Percentiles rank a stretch among this genome's conserved stretches.
These are phyloP conservation scores for Paramarasmius palmivorus DNA, from an alignment of 1,284 basidiomycete species.

Conservation along the genomic window DNA sequence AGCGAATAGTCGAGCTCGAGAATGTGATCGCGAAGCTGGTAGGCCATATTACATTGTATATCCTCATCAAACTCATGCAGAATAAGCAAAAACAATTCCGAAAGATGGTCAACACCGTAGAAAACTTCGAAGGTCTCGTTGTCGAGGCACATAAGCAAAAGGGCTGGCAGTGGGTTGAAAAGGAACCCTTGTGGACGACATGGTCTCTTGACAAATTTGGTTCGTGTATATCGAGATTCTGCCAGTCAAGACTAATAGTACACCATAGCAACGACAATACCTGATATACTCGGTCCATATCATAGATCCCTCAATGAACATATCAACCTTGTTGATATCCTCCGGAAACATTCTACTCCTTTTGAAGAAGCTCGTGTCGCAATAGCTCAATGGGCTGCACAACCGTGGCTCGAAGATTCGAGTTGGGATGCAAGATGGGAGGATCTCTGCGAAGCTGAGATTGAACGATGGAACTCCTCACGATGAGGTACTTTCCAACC, in stretches of 20 bases:
- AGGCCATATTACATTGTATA: constrained; percentile 20
- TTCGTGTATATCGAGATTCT: constrained; percentile 21
- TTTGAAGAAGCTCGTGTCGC: constrained; percentile 67
- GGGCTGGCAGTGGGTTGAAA: constrained; percentile 64
- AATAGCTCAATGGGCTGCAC: constrained; percentile 64
- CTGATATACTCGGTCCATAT: constrained; percentile 61
- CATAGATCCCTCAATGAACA: constrained; percentile 66
- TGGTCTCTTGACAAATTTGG: constrained; percentile 81
- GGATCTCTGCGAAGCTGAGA: constrained; percentile 69
- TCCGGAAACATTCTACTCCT: constrained; percentile 63
- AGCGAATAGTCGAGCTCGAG: constrained; percentile 59
- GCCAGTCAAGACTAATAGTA: neutral
- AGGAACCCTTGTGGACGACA: constrained; percentile 75
- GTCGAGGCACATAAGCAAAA: constrained; percentile 69
- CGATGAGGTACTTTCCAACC: too few species aligned
- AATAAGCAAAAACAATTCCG: constrained; percentile 62
- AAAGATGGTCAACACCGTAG: constrained; percentile 59
- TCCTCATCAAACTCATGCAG: neutral
- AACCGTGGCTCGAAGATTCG: constrained; percentile 61
- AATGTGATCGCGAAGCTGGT: constrained; percentile 64
- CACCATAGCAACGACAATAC: constrained; percentile 51
- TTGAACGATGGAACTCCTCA: constrained; percentile 64
- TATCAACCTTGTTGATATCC: constrained; percentile 51
- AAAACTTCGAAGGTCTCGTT: constrained; percentile 62
- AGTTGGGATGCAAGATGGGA: constrained; percentile 75